A percentile compares a stretch with the other conserved stretches of the same genome.
phyloP scores from a whole-genome alignment of 495 filamentous ascomycete species.

The Evernia prunastri region DNA sequence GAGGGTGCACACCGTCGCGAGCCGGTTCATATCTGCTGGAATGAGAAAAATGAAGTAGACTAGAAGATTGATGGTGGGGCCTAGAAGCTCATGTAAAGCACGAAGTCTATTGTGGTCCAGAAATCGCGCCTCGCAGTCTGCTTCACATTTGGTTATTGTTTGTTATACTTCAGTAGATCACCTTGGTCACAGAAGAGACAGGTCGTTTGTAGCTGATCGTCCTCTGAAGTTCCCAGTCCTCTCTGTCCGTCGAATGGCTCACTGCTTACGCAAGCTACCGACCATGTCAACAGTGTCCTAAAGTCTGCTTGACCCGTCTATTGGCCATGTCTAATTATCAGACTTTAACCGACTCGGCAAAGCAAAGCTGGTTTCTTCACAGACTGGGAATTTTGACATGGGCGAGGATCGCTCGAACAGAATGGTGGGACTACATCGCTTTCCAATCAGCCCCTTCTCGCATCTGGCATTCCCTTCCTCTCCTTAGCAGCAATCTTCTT shows the following conservation, averaged over 20 bases:
- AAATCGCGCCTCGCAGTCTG: background rate
- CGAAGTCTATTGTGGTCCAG: background rate
- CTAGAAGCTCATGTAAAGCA: background rate
- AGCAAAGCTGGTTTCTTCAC: background rate
- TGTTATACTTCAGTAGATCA: background rate
- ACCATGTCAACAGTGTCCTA: background rate
- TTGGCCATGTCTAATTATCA: background rate
- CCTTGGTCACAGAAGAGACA: background rate
- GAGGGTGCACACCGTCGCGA: background rate
- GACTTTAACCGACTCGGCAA: background rate
- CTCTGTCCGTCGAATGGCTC: background rate
- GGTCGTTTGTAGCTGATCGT: background rate
- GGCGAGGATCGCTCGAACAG: background rate
- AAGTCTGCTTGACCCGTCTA: background rate
- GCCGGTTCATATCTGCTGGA: background rate
- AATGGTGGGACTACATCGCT: background rate
- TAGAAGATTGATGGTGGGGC: background rate
- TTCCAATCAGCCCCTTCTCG: constrained; percentile 45
- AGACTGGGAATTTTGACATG: background rate
- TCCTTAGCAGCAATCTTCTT: constrained; percentile 80
- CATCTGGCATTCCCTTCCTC: constrained; percentile 68
- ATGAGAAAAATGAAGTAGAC: background rate
- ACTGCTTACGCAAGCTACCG: background rate
- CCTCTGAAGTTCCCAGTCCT: background rate
- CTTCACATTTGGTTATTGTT: background rate